Conservation (phyloP, 2,329 filamentous ascomycete genomes). For the Achaetomium macrosporum region DNA sequence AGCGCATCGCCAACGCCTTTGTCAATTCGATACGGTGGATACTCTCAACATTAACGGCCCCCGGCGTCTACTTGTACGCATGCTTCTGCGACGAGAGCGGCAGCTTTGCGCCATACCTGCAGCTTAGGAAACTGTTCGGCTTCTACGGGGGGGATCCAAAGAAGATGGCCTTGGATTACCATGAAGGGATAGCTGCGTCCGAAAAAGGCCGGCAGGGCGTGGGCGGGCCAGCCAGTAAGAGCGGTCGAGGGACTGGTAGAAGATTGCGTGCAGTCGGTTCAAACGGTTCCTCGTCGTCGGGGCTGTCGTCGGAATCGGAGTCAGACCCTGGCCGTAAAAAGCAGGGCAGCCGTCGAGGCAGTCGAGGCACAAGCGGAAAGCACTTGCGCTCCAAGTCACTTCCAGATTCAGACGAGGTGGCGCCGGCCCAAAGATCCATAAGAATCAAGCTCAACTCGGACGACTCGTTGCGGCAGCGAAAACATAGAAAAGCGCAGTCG, state of each 20-base stretch:
- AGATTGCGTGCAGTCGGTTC: slow-evolving; percentile 23
- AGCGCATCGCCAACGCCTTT: slow-evolving; percentile 64
- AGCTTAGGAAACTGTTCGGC: slow-evolving; percentile 60
- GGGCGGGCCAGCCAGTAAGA: slow-evolving; percentile 6
- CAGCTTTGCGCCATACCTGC: slow-evolving; percentile 69
- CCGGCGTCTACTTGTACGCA: slow-evolving; percentile 74
- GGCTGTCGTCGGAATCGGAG: slow-evolving; percentile 66
- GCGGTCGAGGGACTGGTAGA: slow-evolving; percentile 19
- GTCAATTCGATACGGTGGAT: slow-evolving; percentile 73
- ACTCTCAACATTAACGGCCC: slow-evolving; percentile 69
- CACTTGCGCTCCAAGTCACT: slow-evolving; percentile 61
- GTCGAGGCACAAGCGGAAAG: slow-evolving; percentile 24
- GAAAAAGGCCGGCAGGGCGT: slow-evolving; percentile 26
- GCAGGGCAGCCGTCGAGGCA: slow-evolving; percentile 30
- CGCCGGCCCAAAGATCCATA: slow-evolving; percentile 70
- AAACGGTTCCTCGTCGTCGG: slow-evolving; percentile 54
- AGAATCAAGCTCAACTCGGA: slow-evolving; percentile 86
- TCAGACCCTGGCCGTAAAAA: slow-evolving; percentile 43
- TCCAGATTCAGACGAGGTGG: slow-evolving; percentile 56
- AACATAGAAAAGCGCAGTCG: slow-evolving; percentile 57
- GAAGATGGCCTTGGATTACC: slow-evolving; percentile 44
- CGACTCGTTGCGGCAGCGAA: slow-evolving; percentile 66
- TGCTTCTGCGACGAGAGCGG: slow-evolving; percentile 79
- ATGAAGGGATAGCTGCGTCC: slow-evolving; percentile 27
- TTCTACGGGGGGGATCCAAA: slow-evolving; percentile 36